Percentiles rank a stretch among this genome's conserved stretches.
Evolutionary conservation across 352 stramenopile species (phyloP).

Genomic region (Pythium utonaiense): DNA sequence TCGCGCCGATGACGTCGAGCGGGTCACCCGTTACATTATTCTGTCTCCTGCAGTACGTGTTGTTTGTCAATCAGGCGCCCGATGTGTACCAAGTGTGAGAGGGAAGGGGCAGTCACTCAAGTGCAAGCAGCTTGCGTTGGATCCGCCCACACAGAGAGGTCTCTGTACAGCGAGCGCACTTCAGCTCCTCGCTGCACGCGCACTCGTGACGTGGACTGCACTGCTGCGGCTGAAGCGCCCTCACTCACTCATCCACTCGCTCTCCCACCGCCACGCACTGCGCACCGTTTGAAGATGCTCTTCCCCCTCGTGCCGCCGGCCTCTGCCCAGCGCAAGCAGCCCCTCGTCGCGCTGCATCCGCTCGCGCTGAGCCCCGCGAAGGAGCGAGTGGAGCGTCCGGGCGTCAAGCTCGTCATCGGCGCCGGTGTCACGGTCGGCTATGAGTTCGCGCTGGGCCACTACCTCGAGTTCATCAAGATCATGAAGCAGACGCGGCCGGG

Average conservation of each 20-base stretch:
- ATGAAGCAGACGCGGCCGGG: slow-evolving; percentile 87
- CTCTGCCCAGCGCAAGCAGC: neutral
- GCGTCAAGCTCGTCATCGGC: slow-evolving; percentile 81
- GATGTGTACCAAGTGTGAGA: neutral
- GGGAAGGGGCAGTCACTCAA: neutral
- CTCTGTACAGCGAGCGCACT: too few relatives aligned
- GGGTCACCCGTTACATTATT: slow-evolving; percentile 13
- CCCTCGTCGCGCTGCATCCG: slow-evolving; percentile 19
- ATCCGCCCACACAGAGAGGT: neutral
- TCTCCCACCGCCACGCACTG: neutral
- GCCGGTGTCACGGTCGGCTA: slow-evolving; percentile 84
- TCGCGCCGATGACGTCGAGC: slow-evolving; percentile 15
- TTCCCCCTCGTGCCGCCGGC: slow-evolving; percentile 9
- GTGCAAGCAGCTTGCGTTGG: neutral
- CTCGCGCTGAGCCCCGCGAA: slow-evolving; percentile 20
- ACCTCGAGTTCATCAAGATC: slow-evolving; percentile 94
- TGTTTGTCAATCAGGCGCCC: slow-evolving; percentile 15
- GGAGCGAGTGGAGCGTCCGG: slow-evolving; percentile 44
- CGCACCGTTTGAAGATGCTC: slow-evolving; percentile 8
- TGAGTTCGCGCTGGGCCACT: slow-evolving; percentile 87
- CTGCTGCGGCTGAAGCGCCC: neutral
- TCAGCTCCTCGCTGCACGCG: neutral
- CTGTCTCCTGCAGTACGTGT: slow-evolving; percentile 13
- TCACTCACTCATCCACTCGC: slow-evolving; percentile 18
- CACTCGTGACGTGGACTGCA: neutral